A percentile compares a stretch with the other conserved stretches of the same genome.
These are phyloP conservation scores for Stephanodiscus triporus DNA, from an alignment of 108 stramenopile genomes.

Conservation along the genomic window DNA sequence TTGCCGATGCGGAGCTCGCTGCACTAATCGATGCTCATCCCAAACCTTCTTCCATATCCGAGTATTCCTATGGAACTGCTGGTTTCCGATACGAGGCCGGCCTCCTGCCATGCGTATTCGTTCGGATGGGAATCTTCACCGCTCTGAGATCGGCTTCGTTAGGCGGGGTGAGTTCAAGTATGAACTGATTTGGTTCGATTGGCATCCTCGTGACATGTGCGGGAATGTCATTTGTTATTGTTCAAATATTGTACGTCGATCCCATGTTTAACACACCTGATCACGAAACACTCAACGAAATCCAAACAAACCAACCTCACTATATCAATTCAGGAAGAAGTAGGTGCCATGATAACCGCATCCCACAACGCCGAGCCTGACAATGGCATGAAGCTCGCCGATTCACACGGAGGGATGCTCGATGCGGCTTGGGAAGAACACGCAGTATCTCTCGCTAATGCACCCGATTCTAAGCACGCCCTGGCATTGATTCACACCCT, in stretches of 20 bases:
- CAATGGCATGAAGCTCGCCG: constrained; percentile 97
- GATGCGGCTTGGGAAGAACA: constrained; percentile 73
- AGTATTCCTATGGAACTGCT: constrained; percentile 78
- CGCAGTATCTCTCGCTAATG: constrained; percentile 75
- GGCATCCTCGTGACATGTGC: not conserved
- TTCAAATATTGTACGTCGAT: not conserved
- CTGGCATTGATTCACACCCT: constrained; percentile 37
- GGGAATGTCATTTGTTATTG: not conserved
- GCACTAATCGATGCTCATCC: constrained; percentile 41
- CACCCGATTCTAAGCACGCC: constrained; percentile 39
- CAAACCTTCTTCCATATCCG: constrained; percentile 33
- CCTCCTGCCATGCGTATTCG: constrained; percentile 64
- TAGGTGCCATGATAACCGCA: constrained; percentile 98
- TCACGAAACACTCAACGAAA: not conserved
- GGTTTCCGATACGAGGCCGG: constrained; percentile 76
- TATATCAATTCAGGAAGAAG: constrained; percentile 12
- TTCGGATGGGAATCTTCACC: constrained; percentile 71
- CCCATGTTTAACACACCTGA: too few relatives aligned
- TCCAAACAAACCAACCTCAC: not conserved
- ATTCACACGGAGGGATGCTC: constrained; percentile 94
- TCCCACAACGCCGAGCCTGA: constrained; percentile 93
- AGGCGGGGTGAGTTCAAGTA: constrained; percentile 15
- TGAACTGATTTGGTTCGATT: not conserved
- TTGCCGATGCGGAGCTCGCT: constrained; percentile 29
- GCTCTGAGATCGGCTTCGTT: constrained; percentile 50